These are phyloP conservation scores for Madurella mycetomatis DNA, from an alignment of 2,329 filamentous ascomycete species.

Conservation along the genomic window DNA sequence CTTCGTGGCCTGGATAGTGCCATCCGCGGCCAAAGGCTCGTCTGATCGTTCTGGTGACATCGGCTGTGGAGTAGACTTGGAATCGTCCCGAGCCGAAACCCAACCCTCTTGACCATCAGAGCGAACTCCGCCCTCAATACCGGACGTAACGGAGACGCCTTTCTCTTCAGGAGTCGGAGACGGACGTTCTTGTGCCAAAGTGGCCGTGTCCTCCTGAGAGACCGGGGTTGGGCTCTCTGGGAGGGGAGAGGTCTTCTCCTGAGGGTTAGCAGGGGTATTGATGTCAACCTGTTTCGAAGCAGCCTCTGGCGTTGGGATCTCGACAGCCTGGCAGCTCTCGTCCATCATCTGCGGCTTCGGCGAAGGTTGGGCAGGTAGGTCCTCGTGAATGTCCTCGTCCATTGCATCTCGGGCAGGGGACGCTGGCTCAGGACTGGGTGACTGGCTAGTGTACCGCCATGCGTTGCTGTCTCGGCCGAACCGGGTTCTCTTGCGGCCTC, in stretches of 20 bases:
- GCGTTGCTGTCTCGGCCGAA: slow-evolving; percentile 61
- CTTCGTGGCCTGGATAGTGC: neutral
- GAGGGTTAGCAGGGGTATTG: neutral
- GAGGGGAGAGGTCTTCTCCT: neutral
- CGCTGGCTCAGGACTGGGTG: slow-evolving; percentile 62
- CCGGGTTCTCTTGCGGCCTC: slow-evolving; percentile 64
- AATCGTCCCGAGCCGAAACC: neutral
- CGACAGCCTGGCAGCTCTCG: slow-evolving; percentile 30
- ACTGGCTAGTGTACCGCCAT: slow-evolving; percentile 72
- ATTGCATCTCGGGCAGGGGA: slow-evolving; percentile 17
- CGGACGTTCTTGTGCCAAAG: neutral
- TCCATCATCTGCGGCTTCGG: slow-evolving; percentile 28
- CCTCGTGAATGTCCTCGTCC: slow-evolving; percentile 21
- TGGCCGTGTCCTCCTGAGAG: neutral
- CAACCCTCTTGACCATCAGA: neutral
- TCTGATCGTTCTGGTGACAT: neutral
- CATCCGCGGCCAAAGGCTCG: neutral
- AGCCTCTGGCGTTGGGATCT: slow-evolving; percentile 11
- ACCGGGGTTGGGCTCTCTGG: neutral
- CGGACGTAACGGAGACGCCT: neutral
- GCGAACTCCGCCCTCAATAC: neutral
- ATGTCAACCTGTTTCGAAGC: neutral
- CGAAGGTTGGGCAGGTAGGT: slow-evolving; percentile 13
- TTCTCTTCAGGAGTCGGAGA: neutral
- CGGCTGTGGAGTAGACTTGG: neutral